Percentiles rank a stretch among this genome's conserved stretches.
Evolutionary conservation across 805 yeast genomes (phyloP).

Genomic region (Ogataea saltuana): DNA sequence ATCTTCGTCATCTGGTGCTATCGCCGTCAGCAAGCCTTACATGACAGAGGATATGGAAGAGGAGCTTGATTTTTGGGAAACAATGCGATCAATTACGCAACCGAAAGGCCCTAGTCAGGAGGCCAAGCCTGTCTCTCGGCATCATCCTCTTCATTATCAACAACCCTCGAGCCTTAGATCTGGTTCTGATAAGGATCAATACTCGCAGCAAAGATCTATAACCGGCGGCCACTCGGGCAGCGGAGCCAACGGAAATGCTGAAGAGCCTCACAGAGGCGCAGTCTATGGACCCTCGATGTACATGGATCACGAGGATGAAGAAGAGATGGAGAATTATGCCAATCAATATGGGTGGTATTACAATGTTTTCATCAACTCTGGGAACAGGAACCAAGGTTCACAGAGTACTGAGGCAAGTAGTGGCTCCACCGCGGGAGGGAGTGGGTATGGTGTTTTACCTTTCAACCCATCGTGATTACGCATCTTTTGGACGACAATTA

Average conservation of each 20-base stretch:
- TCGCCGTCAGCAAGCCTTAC: constrained; percentile 19
- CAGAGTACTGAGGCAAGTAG: constrained; percentile 9
- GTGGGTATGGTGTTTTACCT: constrained; percentile 30
- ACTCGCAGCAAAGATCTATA: background rate
- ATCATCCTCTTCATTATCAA: constrained; percentile 51
- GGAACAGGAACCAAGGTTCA: constrained; percentile 3
- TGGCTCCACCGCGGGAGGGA: constrained; percentile 15
- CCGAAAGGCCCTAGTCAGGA: constrained; percentile 31
- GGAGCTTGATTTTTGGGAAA: constrained; percentile 72
- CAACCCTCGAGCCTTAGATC: constrained; percentile 23
- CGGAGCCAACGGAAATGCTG: background rate
- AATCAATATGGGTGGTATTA: constrained; percentile 38
- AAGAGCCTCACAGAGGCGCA: too few species aligned
- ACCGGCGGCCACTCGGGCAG: constrained; percentile 8
- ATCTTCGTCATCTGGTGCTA: too few species aligned
- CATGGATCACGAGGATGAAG: constrained; percentile 34
- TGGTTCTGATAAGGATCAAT: constrained; percentile 3
- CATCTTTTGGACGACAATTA: background rate
- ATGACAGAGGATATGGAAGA: constrained; percentile 56
- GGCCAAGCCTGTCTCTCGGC: constrained; percentile 50
- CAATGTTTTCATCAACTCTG: constrained; percentile 29
- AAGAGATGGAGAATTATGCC: constrained; percentile 33
- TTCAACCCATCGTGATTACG: constrained; percentile 33
- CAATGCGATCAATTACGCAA: constrained; percentile 57
- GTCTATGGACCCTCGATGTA: constrained; percentile 6